Evolutionary conservation across 805 yeast genomes (phyloP), one percentile per base, ranked within the genome.

Genomic region (Tetrapisispora arboricola): DNA sequence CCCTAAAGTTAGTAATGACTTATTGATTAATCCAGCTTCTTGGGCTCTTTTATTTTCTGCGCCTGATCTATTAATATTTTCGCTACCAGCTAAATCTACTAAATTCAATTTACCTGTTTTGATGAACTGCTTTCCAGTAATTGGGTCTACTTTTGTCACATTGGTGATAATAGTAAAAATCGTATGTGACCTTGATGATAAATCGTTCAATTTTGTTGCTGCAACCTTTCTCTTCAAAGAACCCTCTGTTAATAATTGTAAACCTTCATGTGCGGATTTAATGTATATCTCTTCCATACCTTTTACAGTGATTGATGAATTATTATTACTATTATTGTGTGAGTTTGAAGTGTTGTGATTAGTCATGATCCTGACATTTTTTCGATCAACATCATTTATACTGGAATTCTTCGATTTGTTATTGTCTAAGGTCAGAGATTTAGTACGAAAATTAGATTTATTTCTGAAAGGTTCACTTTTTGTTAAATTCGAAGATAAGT

Each of bases 81-180:
- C 96, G 18, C 94, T 82, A 1, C 96, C 96, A 0, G 96, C 96
- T 50, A 88, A 67, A 63, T 87, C 96, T n/a, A 88, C 96, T 8
- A 87, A 65, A 55, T 87, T 85, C 57, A 85, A 71, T 53, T 84
- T 85, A 6, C 86, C 79, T 31, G 68, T 62, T 47, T 73, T 68
- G 36, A 71, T 62, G 39, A 63, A 64, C 46, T 73, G 77, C 51
- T 73, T 75, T 4, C 71, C 71, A 2, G 73, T 70, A 2, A 66
- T 54, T 2, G 72, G 65, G 37, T 68, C 68, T 7, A 64, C 62
- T 46, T 70, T 72, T 40, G 72, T 75, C 48, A 81, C 68, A 45
- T 70, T 72, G 5, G 72, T 70, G 3, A 76, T 75, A n/a, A 82
- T 70, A 2, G 92, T 78, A 60, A 84, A 81, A 1, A 85, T 78